Conservation (phyloP, 768 basidiomycete species). For the Rhodosporidiobolus sp. region DNA sequence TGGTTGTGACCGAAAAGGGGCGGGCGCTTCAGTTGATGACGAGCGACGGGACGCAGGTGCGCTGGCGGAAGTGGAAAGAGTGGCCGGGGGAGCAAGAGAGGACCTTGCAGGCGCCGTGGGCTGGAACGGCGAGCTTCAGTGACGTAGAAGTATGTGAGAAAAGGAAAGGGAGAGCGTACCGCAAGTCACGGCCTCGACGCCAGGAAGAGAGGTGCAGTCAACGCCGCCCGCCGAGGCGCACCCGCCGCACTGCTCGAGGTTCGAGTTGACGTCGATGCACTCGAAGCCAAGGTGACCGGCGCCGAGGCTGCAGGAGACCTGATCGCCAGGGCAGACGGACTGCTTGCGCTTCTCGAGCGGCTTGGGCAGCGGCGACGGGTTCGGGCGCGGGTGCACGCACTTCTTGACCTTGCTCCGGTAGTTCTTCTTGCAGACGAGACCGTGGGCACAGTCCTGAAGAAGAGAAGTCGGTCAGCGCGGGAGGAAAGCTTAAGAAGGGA, state of each 20-base stretch:
- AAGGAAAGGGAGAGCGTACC: background rate
- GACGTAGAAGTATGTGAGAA: background rate
- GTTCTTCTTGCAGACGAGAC: background rate
- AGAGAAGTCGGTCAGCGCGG: background rate
- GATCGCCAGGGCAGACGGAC: background rate
- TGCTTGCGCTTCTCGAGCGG: background rate
- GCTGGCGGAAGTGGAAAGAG: background rate
- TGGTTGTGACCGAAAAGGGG: no score
- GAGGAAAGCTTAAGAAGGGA: no score
- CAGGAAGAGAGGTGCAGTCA: slow-evolving; percentile 3
- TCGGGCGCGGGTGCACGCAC: background rate
- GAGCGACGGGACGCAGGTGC: background rate
- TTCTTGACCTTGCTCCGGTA: background rate
- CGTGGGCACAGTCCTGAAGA: background rate
- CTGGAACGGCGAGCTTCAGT: background rate
- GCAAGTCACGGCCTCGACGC: slow-evolving; percentile 1
- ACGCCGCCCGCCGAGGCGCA: background rate
- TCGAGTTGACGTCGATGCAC: slow-evolving; percentile 1
- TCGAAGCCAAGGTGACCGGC: background rate
- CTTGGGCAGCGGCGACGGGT: background rate
- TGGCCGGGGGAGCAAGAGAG: background rate
- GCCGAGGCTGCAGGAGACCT: background rate
- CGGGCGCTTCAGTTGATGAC: no score
- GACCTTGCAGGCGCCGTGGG: background rate
- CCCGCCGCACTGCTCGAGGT: slow-evolving; percentile 9